A percentile compares a stretch with the other conserved stretches of the same genome.
Conservation (phyloP, 2,329 filamentous ascomycete species). For the Microdochium paspali region DNA sequence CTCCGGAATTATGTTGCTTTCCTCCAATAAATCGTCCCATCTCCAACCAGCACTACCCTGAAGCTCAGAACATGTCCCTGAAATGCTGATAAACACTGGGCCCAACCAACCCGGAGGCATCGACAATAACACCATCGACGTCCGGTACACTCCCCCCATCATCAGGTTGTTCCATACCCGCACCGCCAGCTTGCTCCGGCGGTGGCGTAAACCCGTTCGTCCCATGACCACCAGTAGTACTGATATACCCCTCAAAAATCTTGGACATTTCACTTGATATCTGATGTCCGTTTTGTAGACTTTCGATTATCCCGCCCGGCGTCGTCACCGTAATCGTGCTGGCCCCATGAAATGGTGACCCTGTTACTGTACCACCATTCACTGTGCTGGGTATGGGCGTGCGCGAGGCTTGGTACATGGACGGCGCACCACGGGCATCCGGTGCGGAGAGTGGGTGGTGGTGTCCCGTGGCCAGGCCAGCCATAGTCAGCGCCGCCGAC, state of each 20-base stretch:
- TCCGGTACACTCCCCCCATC: conserved; percentile 1
- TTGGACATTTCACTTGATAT: conserved; percentile 46
- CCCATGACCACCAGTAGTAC: too few species aligned
- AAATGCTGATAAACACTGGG: conserved; percentile 15
- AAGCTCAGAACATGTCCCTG: conserved; percentile 16
- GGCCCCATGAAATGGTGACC: too few species aligned
- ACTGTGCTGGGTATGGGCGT: not conserved
- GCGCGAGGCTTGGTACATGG: not conserved
- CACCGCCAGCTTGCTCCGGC: not conserved
- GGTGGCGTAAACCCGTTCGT: conserved; percentile 4
- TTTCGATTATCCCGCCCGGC: conserved; percentile 4
- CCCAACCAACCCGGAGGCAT: conserved; percentile 2
- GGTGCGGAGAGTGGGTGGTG: not conserved
- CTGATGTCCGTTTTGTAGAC: conserved; percentile 31
- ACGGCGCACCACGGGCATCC: conserved; percentile 8
- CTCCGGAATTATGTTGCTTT: too few species aligned
- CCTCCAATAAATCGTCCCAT: too few species aligned
- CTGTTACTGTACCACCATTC: too few species aligned
- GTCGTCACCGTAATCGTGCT: conserved; percentile 5
- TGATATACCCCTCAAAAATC: conserved; percentile 30
- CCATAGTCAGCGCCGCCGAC: conserved; percentile 44
- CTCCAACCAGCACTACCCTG: too few species aligned
- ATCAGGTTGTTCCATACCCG: conserved; percentile 1
- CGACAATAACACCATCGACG: conserved; percentile 4
- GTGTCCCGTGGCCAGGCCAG: conserved; percentile 37